Evolutionary conservation across 1,139 yeast genomes (phyloP), one percentile per base, ranked within the genome.

Genomic region (Candida labiduridarum): DNA sequence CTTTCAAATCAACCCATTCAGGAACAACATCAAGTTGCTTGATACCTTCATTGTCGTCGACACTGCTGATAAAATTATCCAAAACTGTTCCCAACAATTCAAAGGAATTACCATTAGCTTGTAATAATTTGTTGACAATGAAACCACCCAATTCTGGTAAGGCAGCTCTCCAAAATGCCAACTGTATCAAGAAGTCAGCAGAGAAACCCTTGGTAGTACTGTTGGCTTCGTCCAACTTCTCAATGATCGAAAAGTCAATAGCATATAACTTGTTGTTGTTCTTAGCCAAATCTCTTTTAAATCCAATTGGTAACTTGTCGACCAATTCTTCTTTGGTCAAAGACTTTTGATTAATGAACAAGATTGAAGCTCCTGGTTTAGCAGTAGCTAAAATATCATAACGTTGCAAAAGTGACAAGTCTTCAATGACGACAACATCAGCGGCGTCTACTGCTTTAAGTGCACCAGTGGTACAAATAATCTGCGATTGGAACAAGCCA

Each of bases 61-160:
- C 80, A 54, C 74, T 75, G 49, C 75, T 77, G 56, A 86, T 79
- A 49, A 89, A 82, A 57, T 83, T 84, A 55, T 88, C 87, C 60
- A 89, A 81, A 44, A 90, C 95, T 15, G 92, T 87, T 27, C 92
- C 95, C 58, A 89, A 80, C 52, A 89, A 78, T 69, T 89, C 97
- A 55, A 89, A 87, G 53, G 85, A 90, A 52, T 87, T 82, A 49
- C 96, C 95, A 56, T 86, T 85, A 22, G 96, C 87, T 64, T 86
- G 89, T 64, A 87, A 83, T 60, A 90, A 82, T 68, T 86, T 87
- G 68, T 89, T 87, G 53, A 89, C 91, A 58, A 87, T 79, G 44
- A 85, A 84, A 46, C 84, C 86, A 41, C 79, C 78, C 45, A 85
- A 77, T 49, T 79, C 78, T 8, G 91, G 89, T 53, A 79, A 81